A percentile compares a stretch with the other conserved stretches of the same genome.
These are phyloP conservation scores for Brettanomyces naardenensis DNA, from an alignment of 805 yeast genomes.

Conservation along the genomic window DNA sequence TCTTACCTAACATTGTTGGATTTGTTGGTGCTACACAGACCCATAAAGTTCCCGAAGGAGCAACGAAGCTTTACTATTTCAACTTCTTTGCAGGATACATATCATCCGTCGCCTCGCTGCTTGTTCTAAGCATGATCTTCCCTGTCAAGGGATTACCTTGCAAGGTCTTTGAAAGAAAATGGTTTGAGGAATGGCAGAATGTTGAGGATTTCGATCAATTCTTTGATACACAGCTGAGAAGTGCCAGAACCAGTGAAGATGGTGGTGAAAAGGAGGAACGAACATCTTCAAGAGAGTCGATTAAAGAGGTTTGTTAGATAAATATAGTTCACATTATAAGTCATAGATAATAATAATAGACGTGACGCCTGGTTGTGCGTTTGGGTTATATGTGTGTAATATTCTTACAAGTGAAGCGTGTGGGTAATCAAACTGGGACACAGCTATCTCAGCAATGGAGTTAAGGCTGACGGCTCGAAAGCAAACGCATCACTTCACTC, in stretches of 20 bases:
- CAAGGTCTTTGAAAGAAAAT: conserved; percentile 41
- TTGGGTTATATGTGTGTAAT: too few species aligned
- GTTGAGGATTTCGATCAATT: conserved; percentile 52
- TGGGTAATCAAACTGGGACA: too few species aligned
- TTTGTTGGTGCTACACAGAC: conserved; percentile 77
- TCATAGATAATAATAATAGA: too few species aligned
- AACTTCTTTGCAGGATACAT: conserved; percentile 75
- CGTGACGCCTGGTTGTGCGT: too few species aligned
- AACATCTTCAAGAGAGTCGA: too few species aligned
- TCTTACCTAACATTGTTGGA: conserved; percentile 79
- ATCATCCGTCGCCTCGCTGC: conserved; percentile 48
- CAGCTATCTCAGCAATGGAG: too few species aligned
- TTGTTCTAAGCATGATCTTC: conserved; percentile 39
- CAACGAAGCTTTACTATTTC: conserved; percentile 62
- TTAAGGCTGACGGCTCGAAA: too few species aligned
- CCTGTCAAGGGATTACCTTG: conserved; percentile 42
- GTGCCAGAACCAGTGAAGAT: too few species aligned
- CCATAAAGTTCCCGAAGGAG: conserved; percentile 67
- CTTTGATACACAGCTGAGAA: conserved; percentile 7
- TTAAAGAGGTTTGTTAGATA: too few species aligned
- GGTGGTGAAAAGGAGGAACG: not conserved
- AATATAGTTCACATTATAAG: too few species aligned
- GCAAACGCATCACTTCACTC: too few species aligned
- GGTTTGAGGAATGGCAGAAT: conserved; percentile 56
- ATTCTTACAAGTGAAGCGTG: too few species aligned